Percentiles rank a stretch among this genome's conserved stretches.
phyloP scores from a whole-genome alignment of 2,329 filamentous ascomycete species.

The Xylaria sp. region DNA sequence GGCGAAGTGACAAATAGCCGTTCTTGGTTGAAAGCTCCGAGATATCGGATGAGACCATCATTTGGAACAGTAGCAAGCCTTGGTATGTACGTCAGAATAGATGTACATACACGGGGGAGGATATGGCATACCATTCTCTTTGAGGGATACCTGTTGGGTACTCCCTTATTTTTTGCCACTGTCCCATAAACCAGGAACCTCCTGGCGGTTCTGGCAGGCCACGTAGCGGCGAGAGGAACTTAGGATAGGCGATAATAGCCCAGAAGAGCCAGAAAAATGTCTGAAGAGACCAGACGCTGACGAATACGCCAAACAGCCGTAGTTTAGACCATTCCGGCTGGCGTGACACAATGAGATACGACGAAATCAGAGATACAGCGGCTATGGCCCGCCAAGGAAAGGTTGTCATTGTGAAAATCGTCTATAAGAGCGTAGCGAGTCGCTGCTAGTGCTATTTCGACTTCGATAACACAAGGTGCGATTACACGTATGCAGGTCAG shows the following conservation, averaged over 20 bases:
- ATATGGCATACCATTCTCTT: conserved; percentile 48
- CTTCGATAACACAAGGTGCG: background rate
- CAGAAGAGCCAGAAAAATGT: conserved; percentile 44
- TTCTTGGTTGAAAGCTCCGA: conserved; percentile 44
- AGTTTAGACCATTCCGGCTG: conserved; percentile 37
- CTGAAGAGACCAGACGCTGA: conserved; percentile 41
- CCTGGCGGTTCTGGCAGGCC: conserved; percentile 49
- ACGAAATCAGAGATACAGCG: conserved; percentile 34
- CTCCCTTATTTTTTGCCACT: conserved; percentile 44
- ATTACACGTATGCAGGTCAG: no score
- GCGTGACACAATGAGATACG: conserved; percentile 38
- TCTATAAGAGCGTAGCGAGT: background rate
- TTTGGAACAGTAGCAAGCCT: conserved; percentile 67
- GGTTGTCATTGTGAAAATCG: conserved; percentile 23
- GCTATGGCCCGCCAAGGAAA: conserved; percentile 36
- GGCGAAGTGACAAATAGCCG: conserved; percentile 53
- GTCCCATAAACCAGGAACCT: conserved; percentile 52
- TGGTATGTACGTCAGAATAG: conserved; percentile 17
- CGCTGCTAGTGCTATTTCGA: background rate
- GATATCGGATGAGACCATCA: conserved; percentile 70
- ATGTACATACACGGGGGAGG: background rate
- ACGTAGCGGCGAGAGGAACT: conserved; percentile 52
- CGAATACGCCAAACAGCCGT: conserved; percentile 40
- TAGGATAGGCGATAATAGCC: conserved; percentile 51
- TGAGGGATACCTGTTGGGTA: conserved; percentile 48